Conservation (phyloP, 2,329 filamentous ascomycete species). For the Fusarium penzigii region DNA sequence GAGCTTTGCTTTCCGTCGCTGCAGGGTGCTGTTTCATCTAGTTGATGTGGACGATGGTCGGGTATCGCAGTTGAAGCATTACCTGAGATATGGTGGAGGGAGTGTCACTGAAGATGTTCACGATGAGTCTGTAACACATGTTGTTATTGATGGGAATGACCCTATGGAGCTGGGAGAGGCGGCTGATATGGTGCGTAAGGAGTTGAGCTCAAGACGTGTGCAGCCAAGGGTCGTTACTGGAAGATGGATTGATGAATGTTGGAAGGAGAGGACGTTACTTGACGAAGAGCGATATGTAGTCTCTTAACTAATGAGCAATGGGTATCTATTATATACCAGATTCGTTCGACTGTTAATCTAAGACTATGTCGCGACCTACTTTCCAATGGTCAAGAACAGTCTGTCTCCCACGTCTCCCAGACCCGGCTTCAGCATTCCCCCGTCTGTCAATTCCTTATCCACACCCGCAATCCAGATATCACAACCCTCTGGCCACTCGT, state of each 20-base stretch:
- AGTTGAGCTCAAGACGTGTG: constrained; percentile 45
- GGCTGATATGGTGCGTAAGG: constrained; percentile 46
- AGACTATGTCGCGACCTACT: constrained; percentile 47
- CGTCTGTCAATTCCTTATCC: constrained; percentile 71
- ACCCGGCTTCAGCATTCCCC: constrained; percentile 88
- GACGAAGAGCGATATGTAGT: constrained; percentile 70
- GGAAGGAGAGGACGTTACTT: constrained; percentile 74
- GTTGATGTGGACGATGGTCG: constrained; percentile 35
- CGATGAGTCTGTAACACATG: constrained; percentile 66
- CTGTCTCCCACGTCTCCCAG: constrained; percentile 89
- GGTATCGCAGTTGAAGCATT: constrained; percentile 51
- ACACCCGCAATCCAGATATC: constrained; percentile 83
- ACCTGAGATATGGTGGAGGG: constrained; percentile 71
- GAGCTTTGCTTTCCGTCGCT: constrained; percentile 54
- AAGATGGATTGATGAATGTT: constrained; percentile 78
- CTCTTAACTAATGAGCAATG: constrained; percentile 19
- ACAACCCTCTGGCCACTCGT: constrained; percentile 75
- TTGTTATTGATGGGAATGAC: constrained; percentile 55
- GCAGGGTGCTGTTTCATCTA: constrained; percentile 43
- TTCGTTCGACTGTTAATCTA: constrained; percentile 11
- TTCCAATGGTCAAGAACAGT: constrained; percentile 85
- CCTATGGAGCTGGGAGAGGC: constrained; percentile 39
- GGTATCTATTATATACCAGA: constrained; percentile 21
- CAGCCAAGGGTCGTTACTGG: constrained; percentile 70
- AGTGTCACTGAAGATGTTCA: constrained; percentile 51